Evolutionary conservation across 768 basidiomycete species (phyloP), one percentile per base, ranked within the genome.

Genomic region (Leccinum boreale): DNA sequence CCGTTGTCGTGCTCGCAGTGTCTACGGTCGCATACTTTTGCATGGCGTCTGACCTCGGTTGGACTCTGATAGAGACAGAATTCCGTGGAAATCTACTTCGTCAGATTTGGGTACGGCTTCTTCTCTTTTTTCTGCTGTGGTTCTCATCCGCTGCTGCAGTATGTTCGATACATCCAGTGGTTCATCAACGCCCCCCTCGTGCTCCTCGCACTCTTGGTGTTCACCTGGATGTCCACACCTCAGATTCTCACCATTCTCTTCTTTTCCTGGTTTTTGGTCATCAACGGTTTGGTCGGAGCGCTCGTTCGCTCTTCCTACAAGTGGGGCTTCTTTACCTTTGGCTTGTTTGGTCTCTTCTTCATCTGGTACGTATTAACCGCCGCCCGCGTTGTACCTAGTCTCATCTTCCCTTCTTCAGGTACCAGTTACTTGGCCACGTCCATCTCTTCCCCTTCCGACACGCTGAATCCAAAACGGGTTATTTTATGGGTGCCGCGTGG

Each of bases 1-100:
- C 75, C 48, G 65, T 78, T 33, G 71, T 82, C 56, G 72, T 84
- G 39, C 67, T 84, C 21, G 69, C 76, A 17, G 81, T 81, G 0
- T 72, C 79, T 3, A 62, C 73, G 12, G 68, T 84, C 45, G 67
- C 78, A 1, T 82, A 81, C 71, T 82, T 81, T 67, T 71, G 76
- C 12, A 82, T 84, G 82, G 83, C 82, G 0, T 82, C 81, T 19
- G 75, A 83, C 64, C 73, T 85, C 39, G 83, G 84, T 12, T 70
- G 70, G 45, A 78, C 81, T 0, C 73, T 80, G 36, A 64, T 84
- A 60, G 56, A 44, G 17, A 75, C 78, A 42, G 62, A 68, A 17
- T 82, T 78, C 51, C 23, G 5, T 65, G 65, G 57, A 9, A 45
- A 62, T 5, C 55, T 62, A 3, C 74, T 75, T 1, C 77, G 76